phyloP scores from a whole-genome alignment of 768 basidiomycete genomes.

The Mycena vitilis region DNA sequence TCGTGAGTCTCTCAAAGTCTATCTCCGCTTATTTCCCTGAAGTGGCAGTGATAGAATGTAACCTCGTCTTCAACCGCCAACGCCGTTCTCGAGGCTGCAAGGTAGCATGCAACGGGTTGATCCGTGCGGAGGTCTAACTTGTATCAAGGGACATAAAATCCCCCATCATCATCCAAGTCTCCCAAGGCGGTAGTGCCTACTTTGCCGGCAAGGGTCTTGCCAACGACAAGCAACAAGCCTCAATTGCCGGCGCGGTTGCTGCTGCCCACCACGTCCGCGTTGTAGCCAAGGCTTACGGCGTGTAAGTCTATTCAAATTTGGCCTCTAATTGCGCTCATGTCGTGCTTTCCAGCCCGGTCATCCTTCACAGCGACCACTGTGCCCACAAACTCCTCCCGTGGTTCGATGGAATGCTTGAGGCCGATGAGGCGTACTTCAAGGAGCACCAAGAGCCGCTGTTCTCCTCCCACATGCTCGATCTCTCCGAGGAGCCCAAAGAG shows the following conservation, averaged over 20 bases:
- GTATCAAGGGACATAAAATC: constrained; percentile 87
- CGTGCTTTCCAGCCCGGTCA: constrained; percentile 76
- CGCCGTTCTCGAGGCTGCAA: constrained; percentile 94
- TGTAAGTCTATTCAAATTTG: constrained; percentile 64
- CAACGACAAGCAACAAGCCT: constrained; percentile 96
- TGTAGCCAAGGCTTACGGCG: constrained; percentile 90
- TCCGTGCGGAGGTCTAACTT: constrained; percentile 7
- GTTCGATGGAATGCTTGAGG: constrained; percentile 99
- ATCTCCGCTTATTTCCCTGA: constrained; percentile 23
- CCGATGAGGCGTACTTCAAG: constrained; percentile 94
- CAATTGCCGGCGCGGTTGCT: constrained; percentile 90
- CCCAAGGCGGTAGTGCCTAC: constrained; percentile 96
- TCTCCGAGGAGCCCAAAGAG: constrained; percentile 92
- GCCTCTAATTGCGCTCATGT: constrained; percentile 5
- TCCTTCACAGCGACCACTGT: constrained; percentile 98
- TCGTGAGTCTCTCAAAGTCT: constrained; percentile 64
- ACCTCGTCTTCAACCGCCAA: constrained; percentile 97
- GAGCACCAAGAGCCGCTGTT: constrained; percentile 88
- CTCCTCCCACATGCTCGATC: constrained; percentile 99
- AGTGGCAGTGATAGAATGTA: constrained; percentile 73
- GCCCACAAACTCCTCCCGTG: constrained; percentile 97
- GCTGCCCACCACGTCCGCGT: constrained; percentile 93
- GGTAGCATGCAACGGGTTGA: constrained; percentile 55
- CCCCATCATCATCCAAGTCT: constrained; percentile 97
- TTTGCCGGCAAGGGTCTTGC: constrained; percentile 96